These are phyloP conservation scores for Didymella exigua DNA, from an alignment of 2,329 filamentous ascomycete species.

Conservation along the genomic window DNA sequence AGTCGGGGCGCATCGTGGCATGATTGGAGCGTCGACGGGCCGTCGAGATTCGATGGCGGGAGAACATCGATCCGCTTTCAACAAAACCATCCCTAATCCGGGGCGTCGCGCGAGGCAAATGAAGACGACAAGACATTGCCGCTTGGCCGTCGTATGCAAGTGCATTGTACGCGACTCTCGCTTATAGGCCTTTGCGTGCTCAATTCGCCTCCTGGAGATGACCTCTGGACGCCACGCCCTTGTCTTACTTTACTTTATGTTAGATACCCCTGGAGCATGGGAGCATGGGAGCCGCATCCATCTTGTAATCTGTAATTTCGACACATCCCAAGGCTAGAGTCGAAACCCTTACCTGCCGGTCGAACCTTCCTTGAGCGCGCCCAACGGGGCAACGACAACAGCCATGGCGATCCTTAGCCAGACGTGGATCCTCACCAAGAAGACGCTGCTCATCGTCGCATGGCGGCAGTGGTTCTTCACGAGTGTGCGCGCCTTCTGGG, in stretches of 20 bases:
- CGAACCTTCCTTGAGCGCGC: constrained; percentile 11
- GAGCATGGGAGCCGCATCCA: constrained; percentile 6
- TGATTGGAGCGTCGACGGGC: constrained; percentile 8
- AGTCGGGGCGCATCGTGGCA: constrained; percentile 7
- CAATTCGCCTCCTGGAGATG: neutral
- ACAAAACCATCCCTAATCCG: constrained; percentile 10
- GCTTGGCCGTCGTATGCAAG: constrained; percentile 9
- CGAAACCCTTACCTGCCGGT: neutral
- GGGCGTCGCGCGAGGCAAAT: constrained; percentile 16
- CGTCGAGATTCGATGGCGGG: constrained; percentile 9
- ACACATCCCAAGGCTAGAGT: neutral
- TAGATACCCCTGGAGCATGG: neutral
- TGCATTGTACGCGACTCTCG: neutral
- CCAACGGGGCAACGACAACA: constrained; percentile 28
- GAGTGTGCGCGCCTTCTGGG: constrained; percentile 60
- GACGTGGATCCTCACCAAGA: constrained; percentile 62
- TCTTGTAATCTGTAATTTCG: constrained; percentile 8
- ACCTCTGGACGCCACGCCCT: neutral
- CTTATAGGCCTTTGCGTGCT: neutral
- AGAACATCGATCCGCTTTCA: constrained; percentile 20
- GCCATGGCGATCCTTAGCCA: constrained; percentile 53
- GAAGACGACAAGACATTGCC: constrained; percentile 17
- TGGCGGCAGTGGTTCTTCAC: constrained; percentile 61
- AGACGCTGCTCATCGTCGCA: constrained; percentile 62
- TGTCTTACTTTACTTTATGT: neutral